Conservation (phyloP, 441 rosid species). For the Adansonia gregorii region DNA sequence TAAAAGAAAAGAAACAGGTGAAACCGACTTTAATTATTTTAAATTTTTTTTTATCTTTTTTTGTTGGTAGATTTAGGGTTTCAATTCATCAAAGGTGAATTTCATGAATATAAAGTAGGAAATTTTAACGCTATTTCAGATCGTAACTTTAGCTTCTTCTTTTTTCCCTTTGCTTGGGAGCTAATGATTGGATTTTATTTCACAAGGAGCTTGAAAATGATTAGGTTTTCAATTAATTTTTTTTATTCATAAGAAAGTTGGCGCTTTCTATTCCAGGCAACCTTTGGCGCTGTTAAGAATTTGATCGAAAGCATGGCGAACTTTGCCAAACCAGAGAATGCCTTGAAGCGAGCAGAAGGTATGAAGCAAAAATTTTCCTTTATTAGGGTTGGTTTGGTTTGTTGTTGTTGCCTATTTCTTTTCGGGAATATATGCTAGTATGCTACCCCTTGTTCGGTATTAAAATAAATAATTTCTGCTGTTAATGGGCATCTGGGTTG, state of each 20-base stretch:
- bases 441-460: background rate
- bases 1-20: background rate
- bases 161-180: background rate
- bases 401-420: background rate
- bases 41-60: background rate
- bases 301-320: slow-evolving; percentile 59
- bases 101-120: background rate
- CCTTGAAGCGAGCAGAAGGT: slow-evolving; percentile 97
- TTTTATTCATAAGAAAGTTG: background rate
- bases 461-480: background rate
- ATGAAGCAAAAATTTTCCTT: background rate
- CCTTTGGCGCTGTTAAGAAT: background rate
- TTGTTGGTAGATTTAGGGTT: background rate
- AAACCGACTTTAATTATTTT: background rate
- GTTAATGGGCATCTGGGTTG: background rate
- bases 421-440: background rate
- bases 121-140: background rate
- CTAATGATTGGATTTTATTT: background rate
- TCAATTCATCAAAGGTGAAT: background rate
- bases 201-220: background rate
- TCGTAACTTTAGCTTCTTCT: background rate
- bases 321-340: slow-evolving; percentile 90
- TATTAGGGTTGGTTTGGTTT: background rate
- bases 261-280: background rate
- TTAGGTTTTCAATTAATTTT: background rate